Base-by-base conservation (phyloP, 148 eudicot genomes). In the Rhododendron kiyosumense region DNA sequence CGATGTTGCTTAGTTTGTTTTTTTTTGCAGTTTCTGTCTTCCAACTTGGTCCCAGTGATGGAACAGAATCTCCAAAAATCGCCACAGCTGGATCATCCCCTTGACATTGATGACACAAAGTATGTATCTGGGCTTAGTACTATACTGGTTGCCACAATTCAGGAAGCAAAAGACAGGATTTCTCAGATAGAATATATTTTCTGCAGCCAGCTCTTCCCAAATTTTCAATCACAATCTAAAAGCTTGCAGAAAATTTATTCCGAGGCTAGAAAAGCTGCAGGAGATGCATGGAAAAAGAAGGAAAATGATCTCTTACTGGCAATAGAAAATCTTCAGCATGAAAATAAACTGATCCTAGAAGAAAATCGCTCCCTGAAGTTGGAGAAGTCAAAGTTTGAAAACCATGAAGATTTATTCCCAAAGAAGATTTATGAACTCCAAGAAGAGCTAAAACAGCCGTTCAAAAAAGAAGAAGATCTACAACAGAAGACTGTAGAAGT, bases 111-210 rank as follows among this genome's bases (percentile, higher is more conserved):
- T 81, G 98, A 93, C 84, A 80, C 84, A 7, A 95, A 95, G 87
- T 92, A 87, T 87, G 93, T 93, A 49, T 89, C 98, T 77, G 89
- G 93, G 48, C 89, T 93, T 67, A 97, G 98, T 87, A 94, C 98
- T 78, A 67, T 95, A 83, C 87, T 94, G 65, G 98, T 95, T 85
- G 98, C 99, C 57, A 90, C 93, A 3, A 93, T 97, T 83, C 95
- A 93, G 90, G 99, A 97, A 88, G 94, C 94, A 18, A 94, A 95
- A 88, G 98, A 94, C 85, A 89, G 93, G 82, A 93, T 95, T 85
- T 95, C 98, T 65, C 98, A 95, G 91, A 91, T 97, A 78, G 98
- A 97, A 87, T 93, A 93, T 84, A 87, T 97, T 69, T 97, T 95
- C 89, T 95, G 98, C 86, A 90, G 90, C 61, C 96, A 95, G 86